Evolutionary conservation across 73 alveolate genomes (phyloP).

Genomic region (Paramecium pentaurelia): DNA sequence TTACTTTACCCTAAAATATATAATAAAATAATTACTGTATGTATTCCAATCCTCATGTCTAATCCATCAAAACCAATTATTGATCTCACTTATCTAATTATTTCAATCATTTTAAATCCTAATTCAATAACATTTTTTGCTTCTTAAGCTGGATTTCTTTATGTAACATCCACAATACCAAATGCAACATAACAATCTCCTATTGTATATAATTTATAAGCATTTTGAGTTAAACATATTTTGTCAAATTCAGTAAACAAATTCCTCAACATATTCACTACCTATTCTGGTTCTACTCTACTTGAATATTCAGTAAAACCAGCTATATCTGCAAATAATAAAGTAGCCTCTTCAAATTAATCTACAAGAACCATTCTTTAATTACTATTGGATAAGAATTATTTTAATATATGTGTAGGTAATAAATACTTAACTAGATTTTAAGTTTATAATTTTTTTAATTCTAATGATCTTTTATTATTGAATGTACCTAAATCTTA

Average conservation of each 20-base stretch:
- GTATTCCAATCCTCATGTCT: slow-evolving; percentile 76
- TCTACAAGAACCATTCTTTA: slow-evolving; percentile 81
- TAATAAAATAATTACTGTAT: slow-evolving; percentile 59
- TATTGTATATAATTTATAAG: slow-evolving; percentile 82
- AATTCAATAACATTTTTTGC: slow-evolving; percentile 80
- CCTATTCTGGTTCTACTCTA: slow-evolving; percentile 78
- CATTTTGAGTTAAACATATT: slow-evolving; percentile 70
- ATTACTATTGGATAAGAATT: slow-evolving; percentile 66
- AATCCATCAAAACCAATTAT: slow-evolving; percentile 72
- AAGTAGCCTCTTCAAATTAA: slow-evolving; percentile 74
- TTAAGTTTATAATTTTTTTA: neutral
- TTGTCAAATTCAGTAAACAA: slow-evolving; percentile 80
- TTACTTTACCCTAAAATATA: slow-evolving; percentile 13
- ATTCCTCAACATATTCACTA: slow-evolving; percentile 77
- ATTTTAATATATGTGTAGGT: slow-evolving; percentile 49
- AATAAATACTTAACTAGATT: slow-evolving; percentile 41
- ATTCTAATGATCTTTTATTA: slow-evolving; percentile 27
- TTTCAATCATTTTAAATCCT: slow-evolving; percentile 86
- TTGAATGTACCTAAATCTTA: slow-evolving; percentile 36
- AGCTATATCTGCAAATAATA: slow-evolving; percentile 88
- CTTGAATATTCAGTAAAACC: slow-evolving; percentile 82
- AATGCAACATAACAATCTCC: slow-evolving; percentile 92
- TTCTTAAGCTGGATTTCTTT: slow-evolving; percentile 79
- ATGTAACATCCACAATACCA: slow-evolving; percentile 80
- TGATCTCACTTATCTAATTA: slow-evolving; percentile 75